Evolutionary conservation across 2,329 filamentous ascomycete genomes (phyloP), one percentile per base, ranked within the genome.

Genomic region (Talaromyces pinophilus): DNA sequence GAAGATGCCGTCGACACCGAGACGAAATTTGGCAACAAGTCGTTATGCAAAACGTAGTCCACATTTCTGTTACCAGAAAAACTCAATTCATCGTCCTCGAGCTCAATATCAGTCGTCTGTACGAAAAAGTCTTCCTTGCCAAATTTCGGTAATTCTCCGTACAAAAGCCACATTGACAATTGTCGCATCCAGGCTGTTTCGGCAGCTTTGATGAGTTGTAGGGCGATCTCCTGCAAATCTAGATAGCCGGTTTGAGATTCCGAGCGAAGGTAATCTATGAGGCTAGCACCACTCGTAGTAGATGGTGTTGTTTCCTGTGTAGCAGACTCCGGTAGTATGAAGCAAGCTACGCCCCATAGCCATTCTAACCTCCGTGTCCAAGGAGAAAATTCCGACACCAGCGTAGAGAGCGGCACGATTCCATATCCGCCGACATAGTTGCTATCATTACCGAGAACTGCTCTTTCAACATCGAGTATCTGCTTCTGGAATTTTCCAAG

Each of bases 171-270:
- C 30, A 91, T 91, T 3, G 92, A 91, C 11, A 96, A 84, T 74
- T 97, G 93, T 76, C 92, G 91, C 74, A 98, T 82, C 95, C 95
- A 99, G 8, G 93, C 91, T 35, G 87, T 90, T 80, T 99, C 94
- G 0, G 93, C 93, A 25, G 92, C 83, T 15, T 83, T 86, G n/a
- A 92, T 85, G 42, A 98, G 81, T 67, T 89, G 87, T 69, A 88
- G 80, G 0, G 92, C 90, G 46, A 91, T 89, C 66, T 88, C 86
- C 74, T 94, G 92, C 64, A 99, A 88, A 73, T 97, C 93, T 7
- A 87, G 83, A 77, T 96, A 98, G 15, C 95, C 95, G 6, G 94
- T 98, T 76, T 92, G 90, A 64, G 92, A 83, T 78, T 94, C 91
- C 15, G 82, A 80, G 38, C 92, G 86, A 62, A 98, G 79, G 66